Evolutionary conservation across 441 rosid genomes (phyloP), one percentile per base, ranked within the genome.

Genomic region (Melastoma candidum): DNA sequence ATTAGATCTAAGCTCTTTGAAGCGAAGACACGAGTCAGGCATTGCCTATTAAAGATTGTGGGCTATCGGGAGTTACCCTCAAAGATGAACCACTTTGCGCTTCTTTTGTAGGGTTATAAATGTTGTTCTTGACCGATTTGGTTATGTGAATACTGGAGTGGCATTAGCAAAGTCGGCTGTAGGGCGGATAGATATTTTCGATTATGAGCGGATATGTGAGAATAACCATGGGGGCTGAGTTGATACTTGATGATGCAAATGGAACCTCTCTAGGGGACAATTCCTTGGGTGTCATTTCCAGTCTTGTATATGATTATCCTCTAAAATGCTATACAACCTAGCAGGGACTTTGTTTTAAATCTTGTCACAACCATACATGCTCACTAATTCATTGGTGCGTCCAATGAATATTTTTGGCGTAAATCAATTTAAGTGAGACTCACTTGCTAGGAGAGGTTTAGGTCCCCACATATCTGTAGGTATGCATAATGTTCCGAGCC

Each of bases 121-220:
- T 74, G 60, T 72, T 60, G 90, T 90, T 75, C 99, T 94, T 54
- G 97, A 94, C 71, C 87, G 81, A 70, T 77, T 87, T 71, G 97
- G 97, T 66, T 94, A 82, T 71, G 90, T 94, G 80, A 94, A 94
- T 82, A 61, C 77, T 71, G 99, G 99, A 60, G 75, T 90, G 29
- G 39, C 56, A 9, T 32, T 45, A 14, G 56, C 46, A 13, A 36
- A 52, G 56, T 44, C 29, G 45, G 24, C 26, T 13, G 46, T 26
- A 22, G 12, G 25, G 36, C 43, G 26, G 14, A 52, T 32, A 32
- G 46, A 2, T 7, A 45, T 25, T 25, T 26, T 14, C 14, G 36
- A 52, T 39, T n/a, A 52, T 36, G 56, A 39, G 56, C 45, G 17
- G 22, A 6, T 52, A 11, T 11, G 26, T 39, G 56, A 52, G 43